Conservation (phyloP, 495 filamentous ascomycete genomes). For the Evernia prunastri region DNA sequence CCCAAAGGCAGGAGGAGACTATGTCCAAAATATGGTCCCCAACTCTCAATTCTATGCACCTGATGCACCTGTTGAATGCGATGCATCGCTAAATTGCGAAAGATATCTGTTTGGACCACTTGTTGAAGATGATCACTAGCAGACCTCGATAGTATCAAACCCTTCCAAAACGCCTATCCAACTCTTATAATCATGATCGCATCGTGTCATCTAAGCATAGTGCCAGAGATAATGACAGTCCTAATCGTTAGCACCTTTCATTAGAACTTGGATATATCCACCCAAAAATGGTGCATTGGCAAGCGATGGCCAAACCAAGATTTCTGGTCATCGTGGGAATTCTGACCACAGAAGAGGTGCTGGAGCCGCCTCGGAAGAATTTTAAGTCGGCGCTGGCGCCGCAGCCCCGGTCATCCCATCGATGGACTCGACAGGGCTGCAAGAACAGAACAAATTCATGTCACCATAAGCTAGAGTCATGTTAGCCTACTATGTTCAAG, state of each 20-base stretch:
- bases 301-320: background rate
- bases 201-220: background rate
- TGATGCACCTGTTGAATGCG: constrained; percentile 7
- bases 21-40: background rate
- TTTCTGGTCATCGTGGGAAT: background rate
- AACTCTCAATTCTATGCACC: background rate
- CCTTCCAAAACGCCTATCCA: constrained; percentile 3
- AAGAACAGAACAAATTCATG: constrained; percentile 92
- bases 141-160: background rate
- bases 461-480: constrained; percentile 70
- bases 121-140: constrained; percentile 13
- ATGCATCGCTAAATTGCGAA: constrained; percentile 1
- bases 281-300: background rate
- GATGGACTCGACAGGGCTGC: constrained; percentile 70
- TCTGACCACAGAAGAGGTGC: background rate
- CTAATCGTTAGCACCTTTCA: background rate
- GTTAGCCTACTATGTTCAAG: constrained; percentile 29
- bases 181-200: background rate
- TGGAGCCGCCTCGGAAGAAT: background rate
- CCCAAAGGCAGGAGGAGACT: background rate
- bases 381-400: constrained; percentile 30
- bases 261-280: background rate
- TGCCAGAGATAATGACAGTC: background rate
- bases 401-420: constrained; percentile 32
- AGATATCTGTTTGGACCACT: background rate